Conservation (phyloP, 1,139 yeast genomes). For the Candida labiduridarum region DNA sequence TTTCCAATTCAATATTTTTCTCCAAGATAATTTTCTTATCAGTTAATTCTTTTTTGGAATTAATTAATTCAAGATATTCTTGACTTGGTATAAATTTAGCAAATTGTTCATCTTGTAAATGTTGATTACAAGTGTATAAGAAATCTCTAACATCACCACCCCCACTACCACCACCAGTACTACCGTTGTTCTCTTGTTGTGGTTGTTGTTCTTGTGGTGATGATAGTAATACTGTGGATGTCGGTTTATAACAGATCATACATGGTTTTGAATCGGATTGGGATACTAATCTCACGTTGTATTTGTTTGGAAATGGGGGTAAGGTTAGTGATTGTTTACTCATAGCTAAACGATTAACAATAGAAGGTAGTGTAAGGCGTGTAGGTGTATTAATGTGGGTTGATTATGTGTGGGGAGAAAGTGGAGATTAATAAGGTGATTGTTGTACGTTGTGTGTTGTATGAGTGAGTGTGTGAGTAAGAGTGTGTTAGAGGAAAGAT, state of each 20-base stretch:
- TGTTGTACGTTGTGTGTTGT: no score
- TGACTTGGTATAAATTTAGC: slow-evolving; percentile 54
- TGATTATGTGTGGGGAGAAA: no score
- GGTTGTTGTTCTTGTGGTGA: slow-evolving; percentile 26
- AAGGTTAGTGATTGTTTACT: slow-evolving; percentile 10
- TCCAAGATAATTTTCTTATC: slow-evolving; percentile 39
- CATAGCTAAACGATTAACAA: slow-evolving; percentile 1
- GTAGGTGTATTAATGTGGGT: no score
- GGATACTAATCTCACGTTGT: slow-evolving; percentile 59
- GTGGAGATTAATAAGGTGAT: no score
- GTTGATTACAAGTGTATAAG: slow-evolving; percentile 70
- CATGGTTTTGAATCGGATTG: slow-evolving; percentile 60
- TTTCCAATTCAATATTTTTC: slow-evolving; percentile 27
- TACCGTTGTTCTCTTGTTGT: slow-evolving; percentile 43
- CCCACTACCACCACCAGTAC: slow-evolving; percentile 40
- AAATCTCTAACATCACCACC: slow-evolving; percentile 51
- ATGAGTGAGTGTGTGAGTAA: no score
- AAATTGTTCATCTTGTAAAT: slow-evolving; percentile 62
- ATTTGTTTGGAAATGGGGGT: slow-evolving; percentile 54
- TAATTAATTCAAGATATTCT: slow-evolving; percentile 47
- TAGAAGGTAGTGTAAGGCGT: no score
- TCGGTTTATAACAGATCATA: slow-evolving; percentile 66
- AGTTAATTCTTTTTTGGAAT: slow-evolving; percentile 39
- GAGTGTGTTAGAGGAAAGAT: no score
- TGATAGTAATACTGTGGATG: slow-evolving; percentile 57